Conservation (phyloP, 768 basidiomycete species). For the Stropharia rugosoannulata region DNA sequence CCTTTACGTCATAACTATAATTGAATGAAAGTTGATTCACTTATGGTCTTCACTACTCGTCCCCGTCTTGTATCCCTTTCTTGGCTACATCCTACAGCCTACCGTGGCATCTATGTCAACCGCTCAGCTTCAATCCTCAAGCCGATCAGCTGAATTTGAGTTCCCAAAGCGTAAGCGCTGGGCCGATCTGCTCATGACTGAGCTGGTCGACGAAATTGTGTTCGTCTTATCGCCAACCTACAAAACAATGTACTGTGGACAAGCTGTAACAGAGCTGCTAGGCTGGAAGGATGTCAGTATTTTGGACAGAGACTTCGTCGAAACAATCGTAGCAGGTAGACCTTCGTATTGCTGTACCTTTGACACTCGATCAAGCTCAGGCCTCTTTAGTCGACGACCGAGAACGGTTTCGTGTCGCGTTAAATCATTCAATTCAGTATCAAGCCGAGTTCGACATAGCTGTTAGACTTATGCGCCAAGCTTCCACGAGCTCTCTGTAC, state of each 20-base stretch:
- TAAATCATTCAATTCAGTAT: constrained; percentile 53
- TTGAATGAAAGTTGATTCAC: not conserved
- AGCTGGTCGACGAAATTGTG: constrained; percentile 71
- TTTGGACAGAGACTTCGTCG: not conserved
- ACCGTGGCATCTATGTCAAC: constrained; percentile 12
- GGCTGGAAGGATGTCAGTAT: constrained; percentile 73
- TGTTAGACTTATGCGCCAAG: constrained; percentile 55
- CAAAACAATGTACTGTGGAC: constrained; percentile 69
- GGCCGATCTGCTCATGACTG: constrained; percentile 77
- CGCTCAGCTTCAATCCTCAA: constrained; percentile 9
- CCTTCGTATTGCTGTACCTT: no score
- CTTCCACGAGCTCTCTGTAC: constrained; percentile 16
- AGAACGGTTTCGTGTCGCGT: constrained; percentile 49
- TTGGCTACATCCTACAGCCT: no score
- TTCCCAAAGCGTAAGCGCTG: constrained; percentile 87
- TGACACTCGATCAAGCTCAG: no score
- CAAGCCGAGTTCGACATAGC: constrained; percentile 55
- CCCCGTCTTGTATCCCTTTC: no score
- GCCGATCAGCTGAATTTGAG: constrained; percentile 50
- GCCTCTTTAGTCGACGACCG: constrained; percentile 43
- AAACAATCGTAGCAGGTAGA: constrained; percentile 27
- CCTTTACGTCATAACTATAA: constrained; percentile 9
- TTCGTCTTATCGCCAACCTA: constrained; percentile 65
- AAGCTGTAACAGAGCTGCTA: constrained; percentile 66
- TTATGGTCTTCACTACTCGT: no score